Conservation (phyloP, 805 yeast genomes). For the Zygoascus flipseniorum region DNA sequence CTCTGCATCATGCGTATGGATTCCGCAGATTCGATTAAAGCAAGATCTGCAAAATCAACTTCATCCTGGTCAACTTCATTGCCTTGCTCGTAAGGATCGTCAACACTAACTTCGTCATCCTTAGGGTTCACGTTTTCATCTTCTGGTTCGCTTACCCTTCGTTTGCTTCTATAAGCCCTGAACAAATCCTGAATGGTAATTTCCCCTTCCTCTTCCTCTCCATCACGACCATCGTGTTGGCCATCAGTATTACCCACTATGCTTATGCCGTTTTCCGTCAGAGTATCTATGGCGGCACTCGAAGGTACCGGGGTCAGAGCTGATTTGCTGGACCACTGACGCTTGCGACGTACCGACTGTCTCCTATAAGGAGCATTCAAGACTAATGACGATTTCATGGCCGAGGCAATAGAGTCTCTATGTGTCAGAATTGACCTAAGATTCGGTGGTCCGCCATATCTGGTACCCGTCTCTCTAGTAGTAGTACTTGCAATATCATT, state of each 20-base stretch:
- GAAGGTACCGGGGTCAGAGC: conserved; percentile 3
- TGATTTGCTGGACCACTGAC: not conserved
- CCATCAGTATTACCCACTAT: conserved; percentile 5
- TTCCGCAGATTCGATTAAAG: not conserved
- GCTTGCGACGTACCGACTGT: not conserved
- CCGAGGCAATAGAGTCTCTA: conserved; percentile 1
- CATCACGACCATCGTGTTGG: conserved; percentile 1
- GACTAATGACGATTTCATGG: not conserved
- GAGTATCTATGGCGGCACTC: not conserved
- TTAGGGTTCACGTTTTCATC: not conserved
- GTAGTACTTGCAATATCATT: conserved; percentile 4
- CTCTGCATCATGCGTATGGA: not conserved
- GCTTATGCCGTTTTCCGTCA: not conserved
- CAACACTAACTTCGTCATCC: not conserved
- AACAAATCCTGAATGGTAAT: conserved; percentile 1
- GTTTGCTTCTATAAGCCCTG: not conserved
- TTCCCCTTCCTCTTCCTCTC: conserved; percentile 3
- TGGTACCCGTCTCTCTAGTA: conserved; percentile 1
- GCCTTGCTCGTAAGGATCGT: not conserved
- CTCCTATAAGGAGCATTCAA: not conserved
- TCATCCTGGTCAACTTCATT: not conserved
- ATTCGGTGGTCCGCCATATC: not conserved
- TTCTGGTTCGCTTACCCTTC: not conserved
- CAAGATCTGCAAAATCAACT: not conserved
- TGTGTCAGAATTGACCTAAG: not conserved